Conservation (phyloP, 2,329 filamentous ascomycete genomes). For the Raffaelea arxii region DNA sequence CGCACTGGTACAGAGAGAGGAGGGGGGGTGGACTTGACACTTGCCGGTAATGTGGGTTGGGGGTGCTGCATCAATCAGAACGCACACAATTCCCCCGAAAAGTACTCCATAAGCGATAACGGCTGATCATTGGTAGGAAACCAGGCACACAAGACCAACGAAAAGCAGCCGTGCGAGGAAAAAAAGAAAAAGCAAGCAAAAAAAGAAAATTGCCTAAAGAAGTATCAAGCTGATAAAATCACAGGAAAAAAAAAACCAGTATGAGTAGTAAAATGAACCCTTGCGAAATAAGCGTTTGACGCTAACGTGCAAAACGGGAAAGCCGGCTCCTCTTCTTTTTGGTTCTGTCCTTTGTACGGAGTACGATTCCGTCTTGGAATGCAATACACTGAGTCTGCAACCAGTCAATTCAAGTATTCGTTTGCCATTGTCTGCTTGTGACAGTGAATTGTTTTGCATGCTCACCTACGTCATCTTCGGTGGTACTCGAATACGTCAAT, state of each 20-base stretch:
- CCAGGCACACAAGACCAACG: not conserved
- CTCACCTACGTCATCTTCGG: too few species aligned
- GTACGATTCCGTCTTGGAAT: too few species aligned
- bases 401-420: too few species aligned
- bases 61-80: not conserved
- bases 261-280: not conserved
- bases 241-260: not conserved
- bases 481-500: too few species aligned
- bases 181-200: not conserved
- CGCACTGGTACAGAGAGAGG: not conserved
- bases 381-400: too few species aligned
- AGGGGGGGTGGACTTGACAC: not conserved
- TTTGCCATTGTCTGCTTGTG: too few species aligned
- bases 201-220: not conserved
- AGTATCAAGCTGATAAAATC: too few species aligned
- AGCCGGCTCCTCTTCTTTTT: constrained; percentile 3
- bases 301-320: constrained; percentile 7
- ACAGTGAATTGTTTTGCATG: too few species aligned
- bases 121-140: not conserved
- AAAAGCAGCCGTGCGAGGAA: not conserved
- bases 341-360: too few species aligned
- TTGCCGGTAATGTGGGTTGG: too few species aligned
- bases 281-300: constrained; percentile 4
- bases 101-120: not conserved
- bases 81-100: not conserved